A percentile compares a stretch with the other conserved stretches of the same genome.
Evolutionary conservation across 1,284 basidiomycete species (phyloP).

Genomic region (Tilletiopsis washingtonensis): DNA sequence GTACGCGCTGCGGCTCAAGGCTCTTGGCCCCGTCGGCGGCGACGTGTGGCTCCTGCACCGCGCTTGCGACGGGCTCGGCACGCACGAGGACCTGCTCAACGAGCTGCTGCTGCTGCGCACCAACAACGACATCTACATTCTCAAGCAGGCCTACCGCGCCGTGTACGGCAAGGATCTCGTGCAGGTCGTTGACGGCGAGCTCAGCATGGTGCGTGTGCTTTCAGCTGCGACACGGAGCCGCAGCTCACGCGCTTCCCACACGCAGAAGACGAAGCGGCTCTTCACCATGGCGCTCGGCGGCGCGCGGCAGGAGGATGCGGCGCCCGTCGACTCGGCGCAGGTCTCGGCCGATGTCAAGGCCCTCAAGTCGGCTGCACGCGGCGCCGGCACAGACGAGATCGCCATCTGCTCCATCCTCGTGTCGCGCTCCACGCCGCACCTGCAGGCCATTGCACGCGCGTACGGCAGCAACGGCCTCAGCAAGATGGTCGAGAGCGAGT

Average conservation of each 20-base stretch:
- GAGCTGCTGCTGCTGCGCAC: constrained; percentile 40
- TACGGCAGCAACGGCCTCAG: constrained; percentile 33
- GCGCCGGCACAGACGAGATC: constrained; percentile 38
- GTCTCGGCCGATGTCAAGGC: constrained; percentile 24
- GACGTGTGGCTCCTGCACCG: constrained; percentile 42
- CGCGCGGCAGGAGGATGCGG: constrained; percentile 30
- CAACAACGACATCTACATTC: constrained; percentile 37
- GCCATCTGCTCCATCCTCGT: constrained; percentile 42
- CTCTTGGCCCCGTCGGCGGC: constrained; percentile 36
- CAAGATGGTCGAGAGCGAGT: constrained; percentile 35
- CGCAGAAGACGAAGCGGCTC: constrained; percentile 43
- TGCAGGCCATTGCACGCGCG: constrained; percentile 35
- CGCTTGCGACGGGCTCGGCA: constrained; percentile 41
- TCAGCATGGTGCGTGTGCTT: too few species aligned
- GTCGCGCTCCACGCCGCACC: constrained; percentile 34
- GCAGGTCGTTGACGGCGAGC: constrained; percentile 41
- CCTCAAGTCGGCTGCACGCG: constrained; percentile 17
- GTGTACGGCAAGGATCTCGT: constrained; percentile 37
- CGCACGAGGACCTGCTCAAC: constrained; percentile 44
- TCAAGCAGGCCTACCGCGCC: constrained; percentile 40
- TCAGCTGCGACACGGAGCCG: too few species aligned
- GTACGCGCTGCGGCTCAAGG: constrained; percentile 27
- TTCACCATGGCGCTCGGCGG: constrained; percentile 40
- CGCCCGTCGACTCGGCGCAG: constrained; percentile 18
- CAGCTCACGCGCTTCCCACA: too few species aligned